phyloP scores from a whole-genome alignment of 768 basidiomycete species.

The Pholiota conissans region DNA sequence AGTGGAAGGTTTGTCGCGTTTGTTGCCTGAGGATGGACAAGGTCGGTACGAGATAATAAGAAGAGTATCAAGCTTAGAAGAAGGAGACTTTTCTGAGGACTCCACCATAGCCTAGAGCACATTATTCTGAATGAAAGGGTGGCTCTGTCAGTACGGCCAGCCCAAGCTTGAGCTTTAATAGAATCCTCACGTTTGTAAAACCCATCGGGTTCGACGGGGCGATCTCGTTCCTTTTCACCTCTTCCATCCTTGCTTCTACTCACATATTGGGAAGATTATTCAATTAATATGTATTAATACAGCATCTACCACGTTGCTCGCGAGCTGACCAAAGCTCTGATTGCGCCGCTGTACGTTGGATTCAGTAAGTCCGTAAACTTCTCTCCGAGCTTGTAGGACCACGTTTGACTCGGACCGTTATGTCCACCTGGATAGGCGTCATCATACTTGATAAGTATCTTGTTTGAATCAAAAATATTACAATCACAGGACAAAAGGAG shows the following conservation, averaged over 20 bases:
- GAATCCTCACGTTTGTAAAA: background rate
- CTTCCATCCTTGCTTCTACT: too few relatives aligned
- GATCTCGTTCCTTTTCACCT: too few relatives aligned
- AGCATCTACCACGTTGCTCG: too few relatives aligned
- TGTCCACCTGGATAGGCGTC: too few relatives aligned
- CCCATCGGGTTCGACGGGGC: too few relatives aligned
- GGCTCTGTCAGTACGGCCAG: background rate
- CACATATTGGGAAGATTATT: too few relatives aligned
- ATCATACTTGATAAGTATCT: background rate
- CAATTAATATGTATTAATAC: too few relatives aligned
- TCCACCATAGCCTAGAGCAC: background rate
- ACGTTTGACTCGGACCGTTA: too few relatives aligned
- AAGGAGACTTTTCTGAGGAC: background rate
- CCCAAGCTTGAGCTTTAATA: background rate
- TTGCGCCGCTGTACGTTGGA: too few relatives aligned
- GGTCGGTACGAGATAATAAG: background rate
- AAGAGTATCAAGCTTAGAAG: background rate
- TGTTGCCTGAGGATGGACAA: constrained; percentile 10
- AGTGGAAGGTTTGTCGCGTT: constrained; percentile 22
- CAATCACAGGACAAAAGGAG: background rate
- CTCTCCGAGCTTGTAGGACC: too few relatives aligned
- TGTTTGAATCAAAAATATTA: background rate
- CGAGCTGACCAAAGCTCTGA: too few relatives aligned
- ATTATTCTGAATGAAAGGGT: background rate
- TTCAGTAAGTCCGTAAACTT: too few relatives aligned